A percentile compares a stretch with the other conserved stretches of the same genome.
phyloP scores from a whole-genome alignment of 2,329 filamentous ascomycete genomes.

The Pseudogymnoascus sp. region DNA sequence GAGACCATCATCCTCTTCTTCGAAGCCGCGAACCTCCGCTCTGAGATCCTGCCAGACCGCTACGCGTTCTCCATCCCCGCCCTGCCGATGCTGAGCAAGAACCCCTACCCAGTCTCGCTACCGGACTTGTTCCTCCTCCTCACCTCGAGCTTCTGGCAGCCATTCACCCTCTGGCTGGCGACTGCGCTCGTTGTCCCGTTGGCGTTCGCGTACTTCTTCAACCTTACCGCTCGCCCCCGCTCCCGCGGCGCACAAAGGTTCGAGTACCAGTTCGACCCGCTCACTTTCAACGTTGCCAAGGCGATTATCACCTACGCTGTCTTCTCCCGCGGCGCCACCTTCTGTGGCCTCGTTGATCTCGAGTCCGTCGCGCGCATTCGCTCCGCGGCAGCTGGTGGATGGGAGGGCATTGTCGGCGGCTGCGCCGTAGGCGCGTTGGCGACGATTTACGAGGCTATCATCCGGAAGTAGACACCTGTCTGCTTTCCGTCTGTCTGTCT shows the following conservation, averaged over 20 bases:
- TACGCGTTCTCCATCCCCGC: constrained; percentile 69
- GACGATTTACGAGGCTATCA: constrained; percentile 70
- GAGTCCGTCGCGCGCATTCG: constrained; percentile 57
- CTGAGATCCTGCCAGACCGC: constrained; percentile 61
- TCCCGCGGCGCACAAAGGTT: constrained; percentile 34
- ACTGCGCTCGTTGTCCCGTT: constrained; percentile 67
- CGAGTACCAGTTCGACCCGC: constrained; percentile 67
- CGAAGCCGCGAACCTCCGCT: constrained; percentile 64
- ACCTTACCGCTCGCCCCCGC: constrained; percentile 53
- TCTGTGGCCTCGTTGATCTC: constrained; percentile 54
- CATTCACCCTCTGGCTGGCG: constrained; percentile 66
- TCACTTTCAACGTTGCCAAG: constrained; percentile 87
- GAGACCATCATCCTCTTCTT: constrained; percentile 60
- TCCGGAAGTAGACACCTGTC: constrained; percentile 50
- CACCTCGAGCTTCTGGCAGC: constrained; percentile 74
- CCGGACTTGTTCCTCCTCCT: constrained; percentile 77
- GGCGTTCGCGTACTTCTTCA: constrained; percentile 80
- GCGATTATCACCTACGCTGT: constrained; percentile 75
- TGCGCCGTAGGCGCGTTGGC: constrained; percentile 60
- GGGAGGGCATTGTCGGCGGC: constrained; percentile 61
- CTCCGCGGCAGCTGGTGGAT: constrained; percentile 62
- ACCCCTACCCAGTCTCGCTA: constrained; percentile 56
- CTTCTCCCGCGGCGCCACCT: constrained; percentile 60
- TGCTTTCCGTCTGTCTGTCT: background rate
- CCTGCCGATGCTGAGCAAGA: constrained; percentile 46